Evolutionary conservation across 805 yeast genomes (phyloP).

Genomic region (Schwanniomyces sp.): DNA sequence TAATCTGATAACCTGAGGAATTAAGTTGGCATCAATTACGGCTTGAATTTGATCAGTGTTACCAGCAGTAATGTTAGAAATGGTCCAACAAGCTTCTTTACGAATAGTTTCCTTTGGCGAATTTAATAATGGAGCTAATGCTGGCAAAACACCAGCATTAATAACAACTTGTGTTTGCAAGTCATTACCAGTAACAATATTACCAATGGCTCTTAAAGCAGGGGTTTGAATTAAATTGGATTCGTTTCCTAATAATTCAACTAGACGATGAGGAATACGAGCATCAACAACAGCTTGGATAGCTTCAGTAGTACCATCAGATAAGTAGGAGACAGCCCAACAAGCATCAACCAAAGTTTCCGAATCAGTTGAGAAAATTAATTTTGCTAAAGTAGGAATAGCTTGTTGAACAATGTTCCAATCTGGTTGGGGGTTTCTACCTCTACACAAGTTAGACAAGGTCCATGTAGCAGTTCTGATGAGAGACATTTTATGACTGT

Average conservation of each 20-base stretch:
- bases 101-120: conserved; percentile 90
- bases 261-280: conserved; percentile 90
- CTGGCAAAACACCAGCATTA: conserved; percentile 87
- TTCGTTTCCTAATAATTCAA: conserved; percentile 83
- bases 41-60: conserved; percentile 94
- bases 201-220: conserved; percentile 95
- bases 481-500: conserved; percentile 80
- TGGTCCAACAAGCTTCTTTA: conserved; percentile 99
- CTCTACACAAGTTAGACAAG: conserved; percentile 92
- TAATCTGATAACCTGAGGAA: conserved; percentile 87
- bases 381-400: conserved; percentile 86
- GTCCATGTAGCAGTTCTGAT: conserved; percentile 99
- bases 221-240: conserved; percentile 92
- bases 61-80: conserved; percentile 97
- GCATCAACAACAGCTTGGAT: conserved; percentile 97
- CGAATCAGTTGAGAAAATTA: conserved; percentile 85
- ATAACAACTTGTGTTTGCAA: conserved; percentile 92
- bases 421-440: conserved; percentile 94
- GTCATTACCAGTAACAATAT: conserved; percentile 96
- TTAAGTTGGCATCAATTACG: conserved; percentile 89
- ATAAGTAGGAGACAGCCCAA: conserved; percentile 95
- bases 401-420: conserved; percentile 87
- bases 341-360: conserved; percentile 97
- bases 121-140: conserved; percentile 73
- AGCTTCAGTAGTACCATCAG: conserved; percentile 90